A percentile compares a stretch with the other conserved stretches of the same genome.
Conservation (phyloP, 176 grass and related monocot genomes). For the Aegilops speltoides region DNA sequence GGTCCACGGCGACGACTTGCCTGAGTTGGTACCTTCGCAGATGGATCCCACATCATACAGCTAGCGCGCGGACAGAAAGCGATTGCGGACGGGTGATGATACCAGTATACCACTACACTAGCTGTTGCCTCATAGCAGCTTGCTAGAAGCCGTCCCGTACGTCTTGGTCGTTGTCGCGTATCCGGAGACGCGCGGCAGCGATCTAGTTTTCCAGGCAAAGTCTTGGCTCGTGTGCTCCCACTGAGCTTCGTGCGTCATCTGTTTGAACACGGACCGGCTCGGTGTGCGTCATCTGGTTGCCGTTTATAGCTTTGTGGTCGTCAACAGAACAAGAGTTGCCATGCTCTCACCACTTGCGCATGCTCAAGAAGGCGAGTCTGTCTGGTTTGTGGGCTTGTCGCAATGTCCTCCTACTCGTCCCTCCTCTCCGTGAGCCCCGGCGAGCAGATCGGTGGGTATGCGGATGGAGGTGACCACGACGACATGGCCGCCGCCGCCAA, state of each 20-base stretch:
- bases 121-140: neutral
- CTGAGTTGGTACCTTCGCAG: neutral
- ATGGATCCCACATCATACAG: neutral
- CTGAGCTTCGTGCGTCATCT: neutral
- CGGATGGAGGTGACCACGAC: neutral
- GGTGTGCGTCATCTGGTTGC: neutral
- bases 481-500: conserved; percentile 1
- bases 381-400: neutral
- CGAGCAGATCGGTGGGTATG: neutral
- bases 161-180: neutral
- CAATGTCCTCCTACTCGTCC: conserved; percentile 38
- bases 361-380: neutral
- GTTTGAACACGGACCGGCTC: neutral
- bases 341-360: neutral
- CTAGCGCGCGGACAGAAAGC: neutral
- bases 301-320: neutral
- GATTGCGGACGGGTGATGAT: neutral
- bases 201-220: conserved; percentile 10
- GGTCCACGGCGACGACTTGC: conserved; percentile 21
- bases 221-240: neutral
- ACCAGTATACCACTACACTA: neutral
- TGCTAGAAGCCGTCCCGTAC: neutral
- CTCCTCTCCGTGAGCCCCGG: neutral
- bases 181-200: conserved; percentile 17
- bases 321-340: neutral